A percentile compares a stretch with the other conserved stretches of the same genome.
Conservation (phyloP, 177 flowering plant species). For the Tripterygium wilfordii region DNA sequence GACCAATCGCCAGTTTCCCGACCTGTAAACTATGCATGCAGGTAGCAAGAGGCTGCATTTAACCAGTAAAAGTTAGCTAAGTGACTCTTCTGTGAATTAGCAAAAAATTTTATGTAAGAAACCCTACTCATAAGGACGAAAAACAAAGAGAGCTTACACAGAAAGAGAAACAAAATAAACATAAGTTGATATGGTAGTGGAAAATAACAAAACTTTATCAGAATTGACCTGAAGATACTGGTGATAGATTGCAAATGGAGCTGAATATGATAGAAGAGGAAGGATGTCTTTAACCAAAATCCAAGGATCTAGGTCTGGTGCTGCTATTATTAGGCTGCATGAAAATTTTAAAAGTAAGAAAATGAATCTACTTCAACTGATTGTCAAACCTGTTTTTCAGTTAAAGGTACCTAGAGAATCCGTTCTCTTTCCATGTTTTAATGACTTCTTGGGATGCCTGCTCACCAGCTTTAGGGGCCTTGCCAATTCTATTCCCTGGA, state of each 20-base stretch:
- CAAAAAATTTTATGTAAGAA: too few relatives aligned
- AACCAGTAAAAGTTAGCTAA: slow-evolving; percentile 5
- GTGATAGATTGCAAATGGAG: slow-evolving; percentile 91
- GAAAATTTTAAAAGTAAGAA: slow-evolving; percentile 1
- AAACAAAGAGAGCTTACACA: background rate
- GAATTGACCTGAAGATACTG: slow-evolving; percentile 81
- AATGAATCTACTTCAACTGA: slow-evolving; percentile 1
- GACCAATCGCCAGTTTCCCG: slow-evolving; percentile 71
- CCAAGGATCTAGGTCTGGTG: slow-evolving; percentile 88
- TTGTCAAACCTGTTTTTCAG: slow-evolving; percentile 5
- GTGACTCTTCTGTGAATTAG: background rate
- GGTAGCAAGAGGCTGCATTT: slow-evolving; percentile 77
- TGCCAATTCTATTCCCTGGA: slow-evolving; percentile 23
- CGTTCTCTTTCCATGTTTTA: slow-evolving; percentile 71
- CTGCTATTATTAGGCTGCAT: slow-evolving; percentile 80
- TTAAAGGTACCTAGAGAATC: slow-evolving; percentile 69
- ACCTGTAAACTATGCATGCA: slow-evolving; percentile 92
- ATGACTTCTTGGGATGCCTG: slow-evolving; percentile 50
- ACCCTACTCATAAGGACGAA: too few relatives aligned
- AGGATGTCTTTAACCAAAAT: slow-evolving; percentile 56
- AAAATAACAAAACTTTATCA: too few relatives aligned
- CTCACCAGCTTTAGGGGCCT: slow-evolving; percentile 63
- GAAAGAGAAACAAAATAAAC: too few relatives aligned
- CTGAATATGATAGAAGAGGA: slow-evolving; percentile 77
- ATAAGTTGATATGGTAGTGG: too few relatives aligned